Conservation (phyloP, 73 alveolate species). For the Uronychia binucleata region DNA sequence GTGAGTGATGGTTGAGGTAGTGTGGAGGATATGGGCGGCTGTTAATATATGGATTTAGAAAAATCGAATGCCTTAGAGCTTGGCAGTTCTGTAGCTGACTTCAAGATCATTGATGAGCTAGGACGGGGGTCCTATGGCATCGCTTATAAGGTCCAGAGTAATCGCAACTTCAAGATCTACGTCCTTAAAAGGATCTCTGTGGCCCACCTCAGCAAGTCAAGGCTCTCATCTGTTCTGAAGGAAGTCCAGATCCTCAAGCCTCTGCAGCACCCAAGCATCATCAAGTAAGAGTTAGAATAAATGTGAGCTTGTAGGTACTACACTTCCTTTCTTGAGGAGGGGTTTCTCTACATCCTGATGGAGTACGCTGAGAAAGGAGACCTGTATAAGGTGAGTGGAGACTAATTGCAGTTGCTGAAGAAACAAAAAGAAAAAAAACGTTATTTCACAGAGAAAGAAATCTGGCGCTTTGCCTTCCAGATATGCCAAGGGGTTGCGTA, state of each 20-base stretch:
- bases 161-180: constrained; percentile 61
- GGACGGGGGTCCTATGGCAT: constrained; percentile 93
- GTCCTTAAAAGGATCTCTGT: constrained; percentile 77
- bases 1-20: too few relatives aligned
- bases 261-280: constrained; percentile 73
- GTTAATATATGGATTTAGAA: too few relatives aligned
- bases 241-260: constrained; percentile 73
- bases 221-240: constrained; percentile 68
- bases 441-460: constrained; percentile 71
- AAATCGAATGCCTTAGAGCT: too few relatives aligned
- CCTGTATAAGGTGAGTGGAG: constrained; percentile 66
- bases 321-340: constrained; percentile 75
- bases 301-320: constrained; percentile 34
- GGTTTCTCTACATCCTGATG: constrained; percentile 80
- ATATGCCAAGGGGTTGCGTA: constrained; percentile 85
- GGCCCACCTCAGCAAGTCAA: constrained; percentile 19
- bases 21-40: too few relatives aligned
- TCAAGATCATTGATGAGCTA: constrained; percentile 83
- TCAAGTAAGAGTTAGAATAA: constrained; percentile 69
- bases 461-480: constrained; percentile 82
- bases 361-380: constrained; percentile 93
- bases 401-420: constrained; percentile 47
- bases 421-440: constrained; percentile 66
- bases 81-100: constrained; percentile 81
- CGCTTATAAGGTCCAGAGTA: constrained; percentile 81